Percentiles rank a stretch among this genome's conserved stretches.
Conservation (phyloP, 345 rosid species). For the Rhodamnia rubescens region DNA sequence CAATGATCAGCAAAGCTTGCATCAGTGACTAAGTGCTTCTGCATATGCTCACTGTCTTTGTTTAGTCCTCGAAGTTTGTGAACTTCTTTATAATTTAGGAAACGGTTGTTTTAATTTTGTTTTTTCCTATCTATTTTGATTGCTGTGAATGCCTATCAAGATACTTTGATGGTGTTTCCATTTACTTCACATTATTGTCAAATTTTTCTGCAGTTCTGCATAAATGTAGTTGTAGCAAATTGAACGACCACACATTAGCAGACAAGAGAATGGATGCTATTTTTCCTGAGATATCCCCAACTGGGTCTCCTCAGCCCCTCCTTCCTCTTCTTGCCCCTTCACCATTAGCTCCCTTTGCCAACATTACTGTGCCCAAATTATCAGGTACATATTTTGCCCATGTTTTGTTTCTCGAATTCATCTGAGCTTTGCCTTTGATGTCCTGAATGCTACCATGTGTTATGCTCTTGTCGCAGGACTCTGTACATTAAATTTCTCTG, state of each 20-base stretch:
- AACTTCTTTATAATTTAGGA: not conserved
- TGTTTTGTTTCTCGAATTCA: not conserved
- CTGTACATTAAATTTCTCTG: conserved; percentile 64
- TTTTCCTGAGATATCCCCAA: conserved; percentile 64
- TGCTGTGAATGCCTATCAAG: not conserved
- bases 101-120: not conserved
- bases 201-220: conserved; percentile 36
- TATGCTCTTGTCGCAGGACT: conserved; percentile 32
- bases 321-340: conserved; percentile 90
- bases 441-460: not conserved
- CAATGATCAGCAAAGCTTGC: not conserved
- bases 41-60: not conserved
- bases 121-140: not conserved
- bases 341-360: conserved; percentile 68
- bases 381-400: conserved; percentile 40
- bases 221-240: conserved; percentile 15
- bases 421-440: not conserved
- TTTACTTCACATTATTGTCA: not conserved
- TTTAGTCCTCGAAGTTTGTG: not conserved
- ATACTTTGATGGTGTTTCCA: not conserved
- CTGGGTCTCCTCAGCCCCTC: conserved; percentile 68
- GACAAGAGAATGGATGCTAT: conserved; percentile 18
- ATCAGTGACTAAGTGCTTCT: not conserved
- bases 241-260: conserved; percentile 3
- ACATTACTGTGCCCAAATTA: conserved; percentile 57